phyloP scores from a whole-genome alignment of 257 asterid genomes.

The Solanum microdontum region DNA sequence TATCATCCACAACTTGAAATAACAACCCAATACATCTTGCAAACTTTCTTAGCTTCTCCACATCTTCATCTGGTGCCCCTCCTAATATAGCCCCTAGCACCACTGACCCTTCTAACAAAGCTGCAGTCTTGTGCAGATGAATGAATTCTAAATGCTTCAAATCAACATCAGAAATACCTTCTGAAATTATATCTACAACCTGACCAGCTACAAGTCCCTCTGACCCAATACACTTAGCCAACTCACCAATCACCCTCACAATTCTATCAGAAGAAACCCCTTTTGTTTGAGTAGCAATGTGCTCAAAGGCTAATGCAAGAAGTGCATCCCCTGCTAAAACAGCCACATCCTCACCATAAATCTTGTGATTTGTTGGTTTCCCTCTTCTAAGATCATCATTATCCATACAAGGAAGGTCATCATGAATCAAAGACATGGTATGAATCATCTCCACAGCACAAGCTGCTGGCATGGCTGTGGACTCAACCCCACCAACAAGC shows the following conservation, averaged over 20 bases:
- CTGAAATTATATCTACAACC: slow-evolving; percentile 37
- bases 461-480: slow-evolving; percentile 48
- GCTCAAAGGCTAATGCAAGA: slow-evolving; percentile 40
- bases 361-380: slow-evolving; percentile 48
- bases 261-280: slow-evolving; percentile 22
- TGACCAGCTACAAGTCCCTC: slow-evolving; percentile 52
- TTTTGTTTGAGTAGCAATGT: slow-evolving; percentile 26
- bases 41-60: slow-evolving; percentile 35
- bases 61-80: slow-evolving; percentile 30
- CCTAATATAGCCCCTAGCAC: slow-evolving; percentile 55
- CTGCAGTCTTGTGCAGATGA: slow-evolving; percentile 54
- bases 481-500: slow-evolving; percentile 41
- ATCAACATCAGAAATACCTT: slow-evolving; percentile 33
- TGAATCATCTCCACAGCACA: slow-evolving; percentile 65
- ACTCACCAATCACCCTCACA: slow-evolving; percentile 23
- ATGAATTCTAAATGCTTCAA: slow-evolving; percentile 41
- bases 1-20: slow-evolving; percentile 54
- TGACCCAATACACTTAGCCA: slow-evolving; percentile 34
- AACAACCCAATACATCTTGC: slow-evolving; percentile 42
- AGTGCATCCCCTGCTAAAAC: slow-evolving; percentile 53
- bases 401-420: slow-evolving; percentile 67
- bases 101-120: slow-evolving; percentile 39
- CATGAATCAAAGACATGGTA: slow-evolving; percentile 60
- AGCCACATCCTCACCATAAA: slow-evolving; percentile 40
- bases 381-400: slow-evolving; percentile 52